Conservation (phyloP, 352 stramenopile genomes). For the Phytophthora brassicae region DNA sequence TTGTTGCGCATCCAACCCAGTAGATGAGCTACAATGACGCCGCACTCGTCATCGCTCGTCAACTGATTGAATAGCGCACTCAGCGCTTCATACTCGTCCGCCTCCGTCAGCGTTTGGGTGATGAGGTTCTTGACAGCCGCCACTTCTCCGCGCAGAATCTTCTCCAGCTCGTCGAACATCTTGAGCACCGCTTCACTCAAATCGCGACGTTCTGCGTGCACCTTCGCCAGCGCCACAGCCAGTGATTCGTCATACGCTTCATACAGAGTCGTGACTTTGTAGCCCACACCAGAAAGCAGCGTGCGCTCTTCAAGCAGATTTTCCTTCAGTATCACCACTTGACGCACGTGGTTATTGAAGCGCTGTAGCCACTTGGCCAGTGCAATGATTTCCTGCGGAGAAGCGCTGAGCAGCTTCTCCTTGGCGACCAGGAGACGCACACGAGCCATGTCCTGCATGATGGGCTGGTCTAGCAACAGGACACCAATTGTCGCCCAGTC, state of each 20-base stretch:
- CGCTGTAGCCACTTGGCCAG: constrained; percentile 62
- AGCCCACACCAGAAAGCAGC: constrained; percentile 50
- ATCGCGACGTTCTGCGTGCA: constrained; percentile 51
- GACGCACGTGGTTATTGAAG: constrained; percentile 63
- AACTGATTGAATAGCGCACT: constrained; percentile 66
- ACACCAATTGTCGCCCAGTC: constrained; percentile 61
- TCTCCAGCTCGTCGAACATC: constrained; percentile 55
- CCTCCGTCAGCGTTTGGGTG: constrained; percentile 49
- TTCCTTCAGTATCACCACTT: constrained; percentile 65
- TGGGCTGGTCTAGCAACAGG: constrained; percentile 51
- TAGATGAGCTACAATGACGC: constrained; percentile 60
- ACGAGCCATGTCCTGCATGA: constrained; percentile 61
- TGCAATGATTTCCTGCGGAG: constrained; percentile 52
- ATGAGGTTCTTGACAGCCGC: constrained; percentile 54
- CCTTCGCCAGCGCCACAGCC: constrained; percentile 44
- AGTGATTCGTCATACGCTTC: constrained; percentile 60
- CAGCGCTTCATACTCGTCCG: constrained; percentile 62
- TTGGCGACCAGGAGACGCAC: constrained; percentile 51
- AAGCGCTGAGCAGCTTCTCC: constrained; percentile 50
- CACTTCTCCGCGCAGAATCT: constrained; percentile 55
- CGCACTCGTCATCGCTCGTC: constrained; percentile 45
- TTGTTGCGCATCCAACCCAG: constrained; percentile 71
- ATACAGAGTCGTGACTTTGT: constrained; percentile 67
- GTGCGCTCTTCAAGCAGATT: constrained; percentile 67
- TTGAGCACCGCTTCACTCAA: constrained; percentile 44